Evolutionary conservation across 345 rosid species (phyloP), one percentile per base, ranked within the genome.

Genomic region (Psidium friedrichsthalianum): DNA sequence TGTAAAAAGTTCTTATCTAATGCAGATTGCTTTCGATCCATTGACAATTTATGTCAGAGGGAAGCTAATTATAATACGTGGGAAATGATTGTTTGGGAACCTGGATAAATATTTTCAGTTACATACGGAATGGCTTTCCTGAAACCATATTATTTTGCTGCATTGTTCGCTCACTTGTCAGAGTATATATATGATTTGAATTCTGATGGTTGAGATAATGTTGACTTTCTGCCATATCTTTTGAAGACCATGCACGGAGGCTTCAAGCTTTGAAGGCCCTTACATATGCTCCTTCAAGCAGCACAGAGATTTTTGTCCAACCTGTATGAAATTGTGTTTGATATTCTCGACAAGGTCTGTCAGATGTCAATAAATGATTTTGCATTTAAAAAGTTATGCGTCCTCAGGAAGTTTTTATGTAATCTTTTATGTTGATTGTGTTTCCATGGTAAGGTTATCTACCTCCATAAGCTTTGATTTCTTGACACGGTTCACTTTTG

Each of bases 211-310:
- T 42, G 42, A 54, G 56, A 42, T 82, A 29, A 82, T 81, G 83
- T 83, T 90, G 90, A 87, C 86, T 82, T 85, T 74, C 90, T 15
- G 86, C 69, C 89, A 51, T 85, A 86, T 40, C 85, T 78, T 83
- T 69, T 91, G 92, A 89, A 97, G 98, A 93, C 91, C 99, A 98
- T 91, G 95, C 99, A 47, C 94, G 98, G 86, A 95, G 99, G 87
- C 87, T 96, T 87, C 99, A 98, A 93, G 99, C 99, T 90, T 88
- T 98, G 89, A 98, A 96, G 95, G 99, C 99, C 87, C 96, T 98
- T 88, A 96, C 98, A 51, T 95, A 93, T 90, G 92, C 96, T 88
- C 95, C 99, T 82, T 90, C 97, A 85, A 94, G 92, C 93, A 96
- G 89, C 91, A 89, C 91, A 87, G 98, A 92, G 85, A 95, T 96